Conservation (phyloP, 352 stramenopile genomes). For the Thalassiosira hispida region DNA sequence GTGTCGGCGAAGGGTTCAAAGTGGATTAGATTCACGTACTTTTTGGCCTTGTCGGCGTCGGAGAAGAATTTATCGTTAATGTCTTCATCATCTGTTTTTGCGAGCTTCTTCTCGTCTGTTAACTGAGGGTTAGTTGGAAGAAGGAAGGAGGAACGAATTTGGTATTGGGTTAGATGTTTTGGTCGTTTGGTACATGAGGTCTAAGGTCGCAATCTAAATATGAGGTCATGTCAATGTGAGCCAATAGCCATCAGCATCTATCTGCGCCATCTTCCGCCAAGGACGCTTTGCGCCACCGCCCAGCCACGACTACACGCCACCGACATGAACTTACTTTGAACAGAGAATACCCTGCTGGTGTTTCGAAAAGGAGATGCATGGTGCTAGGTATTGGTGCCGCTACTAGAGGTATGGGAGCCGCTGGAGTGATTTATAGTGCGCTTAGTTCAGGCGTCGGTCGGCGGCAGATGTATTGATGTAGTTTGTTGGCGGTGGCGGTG, state of each 20-base stretch:
- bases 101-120: slow-evolving; percentile 80
- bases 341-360: slow-evolving; percentile 97
- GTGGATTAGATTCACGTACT: slow-evolving; percentile 92
- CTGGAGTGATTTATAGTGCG: no score
- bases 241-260: no score
- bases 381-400: slow-evolving; percentile 6
- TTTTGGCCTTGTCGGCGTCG: slow-evolving; percentile 65
- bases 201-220: no score
- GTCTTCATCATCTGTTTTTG: slow-evolving; percentile 80
- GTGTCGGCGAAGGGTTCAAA: slow-evolving; percentile 99
- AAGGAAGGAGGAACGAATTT: neutral
- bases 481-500: slow-evolving; percentile 42
- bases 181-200: no score
- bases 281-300: no score
- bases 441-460: slow-evolving; percentile 2
- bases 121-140: slow-evolving; percentile 50
- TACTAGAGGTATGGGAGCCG: slow-evolving; percentile 60
- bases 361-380: slow-evolving; percentile 99
- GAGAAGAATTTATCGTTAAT: slow-evolving; percentile 83
- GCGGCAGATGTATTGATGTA: slow-evolving; percentile 56
- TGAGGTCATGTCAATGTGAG: no score
- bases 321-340: slow-evolving; percentile 97
- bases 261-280: no score
- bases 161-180: neutral
- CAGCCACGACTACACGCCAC: no score